Evolutionary conservation across 1,139 yeast genomes (phyloP), one percentile per base, ranked within the genome.

Genomic region (Insectozyma bohioensis): DNA sequence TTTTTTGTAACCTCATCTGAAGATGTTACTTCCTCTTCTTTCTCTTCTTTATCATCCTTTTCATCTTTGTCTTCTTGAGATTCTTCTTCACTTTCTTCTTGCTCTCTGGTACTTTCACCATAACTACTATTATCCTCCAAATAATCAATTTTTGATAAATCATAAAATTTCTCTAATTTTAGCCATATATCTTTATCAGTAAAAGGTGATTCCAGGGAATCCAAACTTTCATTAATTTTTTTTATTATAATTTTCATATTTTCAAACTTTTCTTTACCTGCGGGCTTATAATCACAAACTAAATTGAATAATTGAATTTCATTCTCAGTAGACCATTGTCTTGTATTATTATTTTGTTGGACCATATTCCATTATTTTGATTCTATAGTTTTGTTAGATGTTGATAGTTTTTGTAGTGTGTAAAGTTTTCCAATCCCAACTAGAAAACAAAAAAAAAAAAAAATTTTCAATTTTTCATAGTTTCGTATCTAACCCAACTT

Each of bases 241-340:
- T 72, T 72, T 13, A 78, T 59, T 11, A 85, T 79, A 14, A 66
- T 49, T 37, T 63, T 57, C 75, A 85, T 69, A 43, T 82, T 74
- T 49, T 75, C 72, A 40, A 78, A 78, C 46, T 75, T 81, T 46
- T 75, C 59, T 24, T 57, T 51, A 0, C 85, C 85, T 3, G 76
- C 63, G 1, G 95, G 95, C 49, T 81, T 81, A 57, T 67, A 72
- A 42, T 78, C 81, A 44, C 92, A 79, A 2, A 84, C 67, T 32
- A 86, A 77, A 37, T 76, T 66, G 48, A 83, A 76, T 23, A 85
- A 66, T 42, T 67, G 67, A 31, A 81, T 78, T 52, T 85, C 95
- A 41, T 82, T 85, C 32, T 77, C 80, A 2, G 69, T 53, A 7
- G 70, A 58, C 95, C 95, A 71, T 61, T 40, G 26, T 27, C 46